Percentiles rank a stretch among this genome's conserved stretches.
phyloP scores from a whole-genome alignment of 345 rosid species.

The Eutrema japonicum region DNA sequence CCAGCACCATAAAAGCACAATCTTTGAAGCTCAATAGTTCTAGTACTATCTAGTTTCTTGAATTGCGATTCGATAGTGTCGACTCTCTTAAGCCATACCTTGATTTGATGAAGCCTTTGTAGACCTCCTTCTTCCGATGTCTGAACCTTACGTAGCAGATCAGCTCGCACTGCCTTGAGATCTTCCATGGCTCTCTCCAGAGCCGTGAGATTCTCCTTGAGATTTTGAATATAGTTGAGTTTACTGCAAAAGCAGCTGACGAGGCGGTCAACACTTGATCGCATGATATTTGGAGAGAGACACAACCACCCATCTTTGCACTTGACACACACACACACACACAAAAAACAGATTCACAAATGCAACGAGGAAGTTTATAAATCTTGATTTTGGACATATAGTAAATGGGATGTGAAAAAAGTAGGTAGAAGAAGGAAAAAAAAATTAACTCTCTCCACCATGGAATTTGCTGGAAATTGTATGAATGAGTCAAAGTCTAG shows the following conservation, averaged over 20 bases:
- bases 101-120: conserved; percentile 2
- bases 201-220: conserved; percentile 24
- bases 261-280: conserved; percentile 5
- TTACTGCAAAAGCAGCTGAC: conserved; percentile 13
- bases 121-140: conserved; percentile 16
- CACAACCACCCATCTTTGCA: conserved; percentile 33
- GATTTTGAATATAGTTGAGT: not conserved
- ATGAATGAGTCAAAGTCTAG: conserved; percentile 11
- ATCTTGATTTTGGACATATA: not conserved
- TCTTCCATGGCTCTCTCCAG: conserved; percentile 28
- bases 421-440: not conserved
- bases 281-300: conserved; percentile 19
- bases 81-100: conserved; percentile 27
- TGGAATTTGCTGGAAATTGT: conserved; percentile 18
- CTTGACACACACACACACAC: not conserved
- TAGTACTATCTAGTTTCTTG: not conserved
- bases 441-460: not conserved
- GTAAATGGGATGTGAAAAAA: not conserved
- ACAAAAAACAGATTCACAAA: not conserved
- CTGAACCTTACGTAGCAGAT: conserved; percentile 20
- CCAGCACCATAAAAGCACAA: conserved; percentile 16
- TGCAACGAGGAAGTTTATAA: not conserved
- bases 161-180: conserved; percentile 29
- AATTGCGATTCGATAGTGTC: not conserved
- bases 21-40: not conserved